phyloP scores from a whole-genome alignment of 352 stramenopile species.

The Phytopythium oedochilum region DNA sequence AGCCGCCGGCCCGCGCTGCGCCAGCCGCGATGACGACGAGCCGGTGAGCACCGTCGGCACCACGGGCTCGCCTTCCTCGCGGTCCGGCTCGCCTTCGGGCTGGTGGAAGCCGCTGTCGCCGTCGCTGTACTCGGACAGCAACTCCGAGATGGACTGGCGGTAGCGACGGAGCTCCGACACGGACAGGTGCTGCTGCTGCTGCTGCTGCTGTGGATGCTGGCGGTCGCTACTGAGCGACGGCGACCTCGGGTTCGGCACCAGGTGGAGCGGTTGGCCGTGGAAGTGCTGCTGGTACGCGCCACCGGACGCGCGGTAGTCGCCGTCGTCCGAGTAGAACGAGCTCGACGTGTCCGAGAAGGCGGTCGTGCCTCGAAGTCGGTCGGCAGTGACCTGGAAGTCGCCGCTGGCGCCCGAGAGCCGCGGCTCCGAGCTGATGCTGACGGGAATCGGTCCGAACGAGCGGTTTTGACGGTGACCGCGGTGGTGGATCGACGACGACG shows the following conservation, averaged over 20 bases:
- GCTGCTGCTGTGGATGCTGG: not conserved
- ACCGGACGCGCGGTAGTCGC: constrained; percentile 11
- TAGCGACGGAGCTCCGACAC: constrained; percentile 32
- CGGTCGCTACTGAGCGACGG: constrained; percentile 2
- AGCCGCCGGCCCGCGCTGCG: constrained; percentile 5
- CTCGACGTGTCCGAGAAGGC: constrained; percentile 23
- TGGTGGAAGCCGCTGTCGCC: constrained; percentile 19
- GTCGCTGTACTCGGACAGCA: constrained; percentile 59
- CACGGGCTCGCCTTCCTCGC: constrained; percentile 1
- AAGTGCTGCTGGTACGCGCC: constrained; percentile 8
- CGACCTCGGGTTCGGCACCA: constrained; percentile 5
- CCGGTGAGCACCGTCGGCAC: constrained; percentile 5
- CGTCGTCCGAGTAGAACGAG: constrained; percentile 27
- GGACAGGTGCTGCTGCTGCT: constrained; percentile 6
- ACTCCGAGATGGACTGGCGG: constrained; percentile 44
- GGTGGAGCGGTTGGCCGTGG: constrained; percentile 15
- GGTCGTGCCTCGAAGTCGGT: not conserved
- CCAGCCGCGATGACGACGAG: not conserved
- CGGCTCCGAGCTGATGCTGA: constrained; percentile 10
- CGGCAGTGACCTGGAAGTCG: not conserved
- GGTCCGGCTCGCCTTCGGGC: constrained; percentile 28
- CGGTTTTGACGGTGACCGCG: not conserved
- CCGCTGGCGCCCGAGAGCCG: constrained; percentile 3
- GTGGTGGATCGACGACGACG: constrained; percentile 2
- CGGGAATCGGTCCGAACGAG: not conserved